phyloP scores from a whole-genome alignment of 2,329 filamentous ascomycete species.

The Lanzia echinophila region DNA sequence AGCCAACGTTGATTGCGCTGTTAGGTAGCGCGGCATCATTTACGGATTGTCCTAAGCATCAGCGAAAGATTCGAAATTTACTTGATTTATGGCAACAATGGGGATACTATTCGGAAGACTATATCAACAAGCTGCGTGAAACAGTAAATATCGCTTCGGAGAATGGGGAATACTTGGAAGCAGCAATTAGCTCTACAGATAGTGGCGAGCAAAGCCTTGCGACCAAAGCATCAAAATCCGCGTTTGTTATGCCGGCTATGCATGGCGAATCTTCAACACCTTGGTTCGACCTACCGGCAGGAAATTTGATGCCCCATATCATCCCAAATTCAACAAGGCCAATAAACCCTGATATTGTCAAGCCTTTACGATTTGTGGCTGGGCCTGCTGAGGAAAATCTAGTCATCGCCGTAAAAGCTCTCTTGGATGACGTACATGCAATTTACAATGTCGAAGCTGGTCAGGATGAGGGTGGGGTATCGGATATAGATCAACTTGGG shows the following conservation, averaged over 20 bases:
- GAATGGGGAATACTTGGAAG: slow-evolving; percentile 24
- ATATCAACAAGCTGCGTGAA: slow-evolving; percentile 53
- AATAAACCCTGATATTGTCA: slow-evolving; percentile 64
- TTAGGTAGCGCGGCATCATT: slow-evolving; percentile 50
- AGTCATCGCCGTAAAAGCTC: slow-evolving; percentile 58
- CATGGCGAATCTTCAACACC: slow-evolving; percentile 69
- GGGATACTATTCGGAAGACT: slow-evolving; percentile 49
- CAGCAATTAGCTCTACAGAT: slow-evolving; percentile 9
- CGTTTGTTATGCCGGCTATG: slow-evolving; percentile 65
- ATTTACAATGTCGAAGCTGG: slow-evolving; percentile 54
- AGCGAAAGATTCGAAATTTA: slow-evolving; percentile 56
- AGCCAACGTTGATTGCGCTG: slow-evolving; percentile 56
- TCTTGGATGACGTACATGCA: slow-evolving; percentile 62
- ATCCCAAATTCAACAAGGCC: slow-evolving; percentile 68
- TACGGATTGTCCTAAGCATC: slow-evolving; percentile 57
- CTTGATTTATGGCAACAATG: slow-evolving; percentile 66
- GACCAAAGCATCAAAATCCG: slow-evolving; percentile 47
- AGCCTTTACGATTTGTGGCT: slow-evolving; percentile 61
- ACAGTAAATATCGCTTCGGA: slow-evolving; percentile 42
- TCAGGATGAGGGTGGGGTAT: slow-evolving; percentile 41
- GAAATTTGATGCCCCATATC: slow-evolving; percentile 73
- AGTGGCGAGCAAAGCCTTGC: slow-evolving; percentile 30
- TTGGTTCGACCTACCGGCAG: slow-evolving; percentile 78
- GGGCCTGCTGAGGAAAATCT: slow-evolving; percentile 64
- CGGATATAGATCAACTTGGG: slow-evolving; percentile 71